Base-by-base conservation (phyloP, 1,284 basidiomycete species). In the Coniophora puteana region DNA sequence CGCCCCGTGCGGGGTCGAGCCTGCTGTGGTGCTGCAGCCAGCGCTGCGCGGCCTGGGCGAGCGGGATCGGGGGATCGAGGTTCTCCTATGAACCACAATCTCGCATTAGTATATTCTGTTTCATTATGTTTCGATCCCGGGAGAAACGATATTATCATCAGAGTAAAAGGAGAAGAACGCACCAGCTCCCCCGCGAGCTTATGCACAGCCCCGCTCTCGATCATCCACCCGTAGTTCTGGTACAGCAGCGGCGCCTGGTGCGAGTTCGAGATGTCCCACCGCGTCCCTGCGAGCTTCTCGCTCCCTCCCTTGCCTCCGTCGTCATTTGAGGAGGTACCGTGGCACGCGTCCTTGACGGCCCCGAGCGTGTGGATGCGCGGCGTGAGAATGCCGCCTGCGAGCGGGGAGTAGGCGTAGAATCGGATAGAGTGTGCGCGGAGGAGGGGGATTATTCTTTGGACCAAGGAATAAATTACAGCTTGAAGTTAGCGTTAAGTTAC, bases 381-480 rank as follows among this genome's bases (percentile, higher is more conserved):
- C 20, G 20, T 7, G 29, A n/a, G 7, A n/a, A 14, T 31, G 26
- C 50, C 57, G 48, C 36, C 61, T 63, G 71, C 71, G 22, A 74
- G 61, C 12, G 70, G 69, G 48, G 67, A 72, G 52, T 71, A 76
- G 32, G 67, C 59, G 13, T 72, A 69, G 43, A 72, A 62, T 14
- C 67, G 57, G 38, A 76, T 51, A 23, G 66, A 67, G 53, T 57
- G 69, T 48, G 71, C 68, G 32, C 69, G 58, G 30, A 64, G 55
- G 52, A 67, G 68, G 6, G 67, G 69, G 20, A 70, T 54, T 11
- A 71, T 60, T 33, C 45, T 47, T 24, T n/a, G 29, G 20, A 31
- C 6, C 8, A 10, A 35, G 11, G 13, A n/a, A 37, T n/a, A n/a
- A n/a, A n/a, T n/a, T n/a, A n/a, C 8, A 16, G 24, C 17, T 18